Evolutionary conservation across 2,329 filamentous ascomycete genomes (phyloP), one percentile per base, ranked within the genome.

Genomic region (Exutisphaerella laricina): DNA sequence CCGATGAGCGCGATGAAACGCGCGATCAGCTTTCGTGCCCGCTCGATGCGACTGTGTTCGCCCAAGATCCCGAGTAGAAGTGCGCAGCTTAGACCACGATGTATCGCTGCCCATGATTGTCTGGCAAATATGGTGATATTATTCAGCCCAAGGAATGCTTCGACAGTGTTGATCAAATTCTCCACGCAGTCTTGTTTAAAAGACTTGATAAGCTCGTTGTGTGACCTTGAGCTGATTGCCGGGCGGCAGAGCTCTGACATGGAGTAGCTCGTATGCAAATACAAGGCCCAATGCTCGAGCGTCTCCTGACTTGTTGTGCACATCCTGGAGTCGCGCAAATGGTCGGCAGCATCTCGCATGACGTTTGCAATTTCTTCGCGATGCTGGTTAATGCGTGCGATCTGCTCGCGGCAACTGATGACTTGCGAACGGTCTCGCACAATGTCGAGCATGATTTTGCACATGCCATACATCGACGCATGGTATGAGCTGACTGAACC

Each of bases 231-330:
- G 54, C 76, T 79, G 54, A 82, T 70, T 17, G 77, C 74, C 23
- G 78, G 77, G 22, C 78, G 71, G 56, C 75, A 80, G 22, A 81
- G 71, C 61, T 81, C 78, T 4, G 78, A 80, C 16, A 73, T 73
- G 45, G 79, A 73, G 58, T 81, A 82, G 5, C 76, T 79, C 14
- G 75, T 74, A 56, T 82, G 78, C 3, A 82, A 63, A 54, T 79
- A 79, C 4, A 81, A 58, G 0, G 74, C 76, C 60, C 78, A 75
- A 47, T 79, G 73, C 57, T 82, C 75, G 2, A 81, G 61, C 48
- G 78, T 77, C 49, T 81, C 71, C 31, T 66, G 62, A 49, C 69
- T 67, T 0, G 69, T 67, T 5, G 63, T 64, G 51, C 71, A 74
- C 59, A 69, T 55, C 53, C 69, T 39, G 33, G 70, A 70, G 43